These are phyloP conservation scores for Gentiana macrophylla DNA, from an alignment of 257 asterid species.

Conservation along the genomic window DNA sequence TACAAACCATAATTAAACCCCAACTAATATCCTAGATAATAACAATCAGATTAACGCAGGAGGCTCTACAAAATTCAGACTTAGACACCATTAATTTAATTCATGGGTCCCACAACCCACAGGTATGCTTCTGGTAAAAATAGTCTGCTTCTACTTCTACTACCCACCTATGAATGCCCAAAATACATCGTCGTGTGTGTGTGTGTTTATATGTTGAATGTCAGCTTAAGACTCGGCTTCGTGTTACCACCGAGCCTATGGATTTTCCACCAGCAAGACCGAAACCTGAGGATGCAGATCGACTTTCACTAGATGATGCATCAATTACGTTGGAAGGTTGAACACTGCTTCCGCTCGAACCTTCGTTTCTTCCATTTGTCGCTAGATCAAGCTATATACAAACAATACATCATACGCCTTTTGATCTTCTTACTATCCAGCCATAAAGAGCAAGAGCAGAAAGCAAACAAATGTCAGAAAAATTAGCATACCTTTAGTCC, in stretches of 20 bases:
- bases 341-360: slow-evolving; percentile 21
- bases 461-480: neutral
- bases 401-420: slow-evolving; percentile 3
- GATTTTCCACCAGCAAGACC: slow-evolving; percentile 30
- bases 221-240: slow-evolving; percentile 44
- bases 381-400: slow-evolving; percentile 31
- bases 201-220: slow-evolving; percentile 17
- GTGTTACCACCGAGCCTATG: slow-evolving; percentile 33
- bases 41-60: too few relatives aligned
- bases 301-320: slow-evolving; percentile 29
- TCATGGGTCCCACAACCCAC: neutral
- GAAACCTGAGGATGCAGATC: slow-evolving; percentile 15
- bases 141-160: neutral
- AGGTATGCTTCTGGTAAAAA: slow-evolving; percentile 3
- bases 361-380: slow-evolving; percentile 28
- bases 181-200: slow-evolving; percentile 15
- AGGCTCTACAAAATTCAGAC: slow-evolving; percentile 27
- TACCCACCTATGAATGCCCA: slow-evolving; percentile 1
- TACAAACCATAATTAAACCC: too few relatives aligned
- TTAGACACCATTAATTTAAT: slow-evolving; percentile 13
- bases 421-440: neutral
- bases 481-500: slow-evolving; percentile 56
- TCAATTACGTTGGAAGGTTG: slow-evolving; percentile 12
- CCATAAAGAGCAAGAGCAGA: neutral
- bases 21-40: too few relatives aligned